phyloP scores from a whole-genome alignment of 176 grass and related monocot species.

The Cenchrus americanus region DNA sequence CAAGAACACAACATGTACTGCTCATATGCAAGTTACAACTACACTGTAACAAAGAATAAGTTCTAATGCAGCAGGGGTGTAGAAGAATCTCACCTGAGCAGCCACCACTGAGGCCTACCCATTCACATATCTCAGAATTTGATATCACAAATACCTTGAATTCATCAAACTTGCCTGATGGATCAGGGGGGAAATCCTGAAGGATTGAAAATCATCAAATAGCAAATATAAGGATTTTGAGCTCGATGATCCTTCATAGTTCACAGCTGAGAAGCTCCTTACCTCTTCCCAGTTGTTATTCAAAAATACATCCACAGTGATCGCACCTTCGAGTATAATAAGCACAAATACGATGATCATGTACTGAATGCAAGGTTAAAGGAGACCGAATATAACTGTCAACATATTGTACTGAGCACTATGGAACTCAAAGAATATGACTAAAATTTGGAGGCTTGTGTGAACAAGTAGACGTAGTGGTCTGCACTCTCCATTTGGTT shows the following conservation, averaged over 20 bases:
- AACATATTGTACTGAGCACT: constrained; percentile 30
- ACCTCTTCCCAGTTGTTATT: constrained; percentile 93
- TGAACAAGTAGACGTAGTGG: not conserved
- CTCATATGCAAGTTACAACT: too few relatives aligned
- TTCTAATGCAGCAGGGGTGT: too few relatives aligned
- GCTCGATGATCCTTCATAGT: not conserved
- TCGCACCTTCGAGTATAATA: constrained; percentile 74
- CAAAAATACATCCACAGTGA: constrained; percentile 77
- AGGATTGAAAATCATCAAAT: constrained; percentile 30
- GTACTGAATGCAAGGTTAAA: constrained; percentile 72
- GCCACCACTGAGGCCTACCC: too few relatives aligned
- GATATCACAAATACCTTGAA: too few relatives aligned
- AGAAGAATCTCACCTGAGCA: too few relatives aligned
- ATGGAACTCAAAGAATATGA: constrained; percentile 19
- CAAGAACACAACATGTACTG: too few relatives aligned
- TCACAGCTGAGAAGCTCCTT: constrained; percentile 34
- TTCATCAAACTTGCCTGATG: too few relatives aligned
- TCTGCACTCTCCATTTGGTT: not conserved
- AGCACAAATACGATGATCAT: constrained; percentile 63
- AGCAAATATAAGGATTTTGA: not conserved
- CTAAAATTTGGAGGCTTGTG: not conserved
- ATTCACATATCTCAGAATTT: too few relatives aligned
- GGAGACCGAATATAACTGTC: constrained; percentile 9
- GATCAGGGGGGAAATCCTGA: too few relatives aligned
- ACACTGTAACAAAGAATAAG: too few relatives aligned